Evolutionary conservation across 1,284 basidiomycete genomes (phyloP).

Genomic region (Agaricales sp.): DNA sequence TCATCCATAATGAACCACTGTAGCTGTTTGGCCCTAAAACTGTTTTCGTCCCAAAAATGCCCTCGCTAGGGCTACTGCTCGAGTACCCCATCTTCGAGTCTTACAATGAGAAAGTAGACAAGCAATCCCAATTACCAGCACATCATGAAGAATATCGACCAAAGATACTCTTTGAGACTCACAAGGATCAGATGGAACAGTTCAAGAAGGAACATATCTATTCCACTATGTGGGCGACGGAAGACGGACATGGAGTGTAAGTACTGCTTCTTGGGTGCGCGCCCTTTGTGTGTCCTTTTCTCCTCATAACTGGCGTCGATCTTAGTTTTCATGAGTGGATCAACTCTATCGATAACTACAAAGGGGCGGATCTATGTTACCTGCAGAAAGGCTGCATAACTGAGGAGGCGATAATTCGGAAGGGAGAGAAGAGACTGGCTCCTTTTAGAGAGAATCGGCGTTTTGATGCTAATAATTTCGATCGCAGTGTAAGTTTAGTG

Average conservation of each 20-base stretch:
- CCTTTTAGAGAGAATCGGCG: slow-evolving; percentile 57
- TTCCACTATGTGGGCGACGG: slow-evolving; percentile 72
- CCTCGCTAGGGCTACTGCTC: slow-evolving; percentile 89
- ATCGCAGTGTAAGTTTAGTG: slow-evolving; percentile 33
- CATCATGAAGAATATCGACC: slow-evolving; percentile 48
- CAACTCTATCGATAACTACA: slow-evolving; percentile 55
- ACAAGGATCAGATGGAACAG: slow-evolving; percentile 53
- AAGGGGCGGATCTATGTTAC: slow-evolving; percentile 59
- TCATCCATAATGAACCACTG: slow-evolving; percentile 1
- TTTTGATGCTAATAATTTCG: slow-evolving; percentile 43
- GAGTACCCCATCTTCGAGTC: slow-evolving; percentile 84
- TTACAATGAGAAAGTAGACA: slow-evolving; percentile 61
- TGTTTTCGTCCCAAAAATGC: slow-evolving; percentile 93
- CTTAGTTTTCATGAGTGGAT: slow-evolving; percentile 71
- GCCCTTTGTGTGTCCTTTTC: neutral
- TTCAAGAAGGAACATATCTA: slow-evolving; percentile 87
- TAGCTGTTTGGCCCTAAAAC: slow-evolving; percentile 66
- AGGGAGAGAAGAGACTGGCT: slow-evolving; percentile 44
- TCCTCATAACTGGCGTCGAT: slow-evolving; percentile 5
- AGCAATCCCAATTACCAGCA: slow-evolving; percentile 43
- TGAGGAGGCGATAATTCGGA: slow-evolving; percentile 50
- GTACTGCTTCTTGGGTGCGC: slow-evolving; percentile 24
- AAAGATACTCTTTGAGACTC: slow-evolving; percentile 61
- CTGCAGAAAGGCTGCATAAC: slow-evolving; percentile 64
- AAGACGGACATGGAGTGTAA: slow-evolving; percentile 72